Evolutionary conservation across 2,329 filamentous ascomycete species (phyloP), one percentile per base, ranked within the genome.

Genomic region (Alternaria metachromatica): DNA sequence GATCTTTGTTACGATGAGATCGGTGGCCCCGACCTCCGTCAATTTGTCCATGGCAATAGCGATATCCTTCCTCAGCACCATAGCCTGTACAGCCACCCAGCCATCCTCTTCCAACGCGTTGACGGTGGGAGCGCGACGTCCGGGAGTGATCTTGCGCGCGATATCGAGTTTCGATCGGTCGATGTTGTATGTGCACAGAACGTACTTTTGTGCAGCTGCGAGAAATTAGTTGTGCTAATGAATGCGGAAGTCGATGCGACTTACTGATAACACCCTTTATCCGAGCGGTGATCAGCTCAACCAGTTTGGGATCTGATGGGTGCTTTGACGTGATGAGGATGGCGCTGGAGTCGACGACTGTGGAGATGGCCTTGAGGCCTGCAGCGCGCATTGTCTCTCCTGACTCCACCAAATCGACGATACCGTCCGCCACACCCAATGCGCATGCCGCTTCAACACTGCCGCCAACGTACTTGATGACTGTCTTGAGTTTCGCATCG

Each of bases 351-450:
- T 93, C 90, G 55, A 97, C 87, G 25, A 99, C 94, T 3, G 96
- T 99, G 73, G 96, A 94, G 73, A 98, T 97, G 60, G 95, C 91
- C 82, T 94, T 94, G 55, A 99, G 87, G 23, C 96, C 96, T 46
- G 95, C 95, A 20, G 95, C 96, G 76, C 92, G 92, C 96, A 99
- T 99, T 0, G 96, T 99, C 82, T 98, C 95, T 60, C 96, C 96
- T 20, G 96, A 98, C 85, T 99, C 95, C 77, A 99, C 96, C 62
- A 99, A 89, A 83, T 99, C 96, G 50, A 99, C 94, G 79, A 99
- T 97, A 55, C 95, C 96, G 79, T 98, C 95, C 46, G 96, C 96
- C 26, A 98, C 94, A 57, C 96, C 96, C 58, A 99, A 85, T 20
- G 96, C 95, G 78, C 96, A 99, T 43, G 96, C 95, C 55, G 96